Conservation (phyloP, 768 basidiomycete species). For the Boletus huronensis region DNA sequence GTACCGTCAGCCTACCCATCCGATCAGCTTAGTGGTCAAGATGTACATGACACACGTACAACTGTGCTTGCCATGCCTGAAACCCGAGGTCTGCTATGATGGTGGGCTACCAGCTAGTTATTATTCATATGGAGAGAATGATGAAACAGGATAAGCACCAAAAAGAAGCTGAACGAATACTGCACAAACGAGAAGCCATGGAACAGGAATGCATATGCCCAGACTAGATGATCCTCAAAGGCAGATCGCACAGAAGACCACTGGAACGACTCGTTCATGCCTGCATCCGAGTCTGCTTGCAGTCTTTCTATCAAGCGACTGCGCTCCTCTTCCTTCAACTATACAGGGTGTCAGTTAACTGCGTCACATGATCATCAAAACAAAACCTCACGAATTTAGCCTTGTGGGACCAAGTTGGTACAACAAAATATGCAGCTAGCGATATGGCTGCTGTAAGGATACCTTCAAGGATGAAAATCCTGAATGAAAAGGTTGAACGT, state of each 20-base stretch:
- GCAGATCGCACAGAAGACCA: slow-evolving; percentile 58
- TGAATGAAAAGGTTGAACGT: slow-evolving; percentile 14
- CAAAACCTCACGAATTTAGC: slow-evolving; percentile 48
- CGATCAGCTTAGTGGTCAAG: background rate
- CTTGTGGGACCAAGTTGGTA: slow-evolving; percentile 58
- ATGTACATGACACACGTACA: slow-evolving; percentile 34
- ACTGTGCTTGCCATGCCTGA: slow-evolving; percentile 56
- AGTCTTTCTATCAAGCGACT: slow-evolving; percentile 47
- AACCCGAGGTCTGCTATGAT: slow-evolving; percentile 59
- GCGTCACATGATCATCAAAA: background rate
- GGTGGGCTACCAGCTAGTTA: slow-evolving; percentile 41
- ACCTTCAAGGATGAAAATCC: slow-evolving; percentile 61
- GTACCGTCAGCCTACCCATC: slow-evolving; percentile 47
- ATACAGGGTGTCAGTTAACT: background rate
- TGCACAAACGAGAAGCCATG: slow-evolving; percentile 59
- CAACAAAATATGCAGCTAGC: slow-evolving; percentile 46
- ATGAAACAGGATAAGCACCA: slow-evolving; percentile 31
- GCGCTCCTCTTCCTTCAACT: slow-evolving; percentile 55
- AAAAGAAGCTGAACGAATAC: slow-evolving; percentile 56
- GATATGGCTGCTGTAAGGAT: slow-evolving; percentile 48
- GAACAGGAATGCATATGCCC: slow-evolving; percentile 58
- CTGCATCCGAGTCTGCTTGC: slow-evolving; percentile 52
- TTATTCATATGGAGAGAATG: background rate
- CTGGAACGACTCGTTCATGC: slow-evolving; percentile 48
- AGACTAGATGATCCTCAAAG: slow-evolving; percentile 54